Evolutionary conservation across 441 rosid species (phyloP).

Genomic region (Kokia cookei): DNA sequence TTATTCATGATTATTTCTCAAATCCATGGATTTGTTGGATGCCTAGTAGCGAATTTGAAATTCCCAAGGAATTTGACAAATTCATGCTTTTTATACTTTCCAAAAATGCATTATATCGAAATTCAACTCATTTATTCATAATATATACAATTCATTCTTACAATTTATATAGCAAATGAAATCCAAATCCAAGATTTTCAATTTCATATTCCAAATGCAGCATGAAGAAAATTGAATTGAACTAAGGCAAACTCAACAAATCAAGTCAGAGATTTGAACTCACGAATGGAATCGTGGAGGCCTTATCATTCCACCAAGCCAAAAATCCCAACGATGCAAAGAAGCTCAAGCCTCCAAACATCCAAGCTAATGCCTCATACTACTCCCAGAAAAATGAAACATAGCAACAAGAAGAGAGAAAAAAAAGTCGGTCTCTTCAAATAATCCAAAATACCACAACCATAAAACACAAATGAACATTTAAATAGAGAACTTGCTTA

Average conservation of each 20-base stretch:
- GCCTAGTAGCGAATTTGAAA: no score
- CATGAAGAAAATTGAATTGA: not conserved
- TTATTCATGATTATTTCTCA: no score
- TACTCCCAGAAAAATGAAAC: constrained; percentile 4
- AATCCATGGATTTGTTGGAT: no score
- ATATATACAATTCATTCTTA: no score
- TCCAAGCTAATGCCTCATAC: constrained; percentile 95
- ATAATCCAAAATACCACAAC: not conserved
- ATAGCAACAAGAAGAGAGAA: not conserved
- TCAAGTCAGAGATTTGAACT: constrained; percentile 16
- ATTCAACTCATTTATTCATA: no score
- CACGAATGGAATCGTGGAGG: constrained; percentile 82
- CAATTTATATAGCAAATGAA: no score
- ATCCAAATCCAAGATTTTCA: no score
- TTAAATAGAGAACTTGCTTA: constrained; percentile 1
- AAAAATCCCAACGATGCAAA: constrained; percentile 60
- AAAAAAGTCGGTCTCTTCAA: not conserved
- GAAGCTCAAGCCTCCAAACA: constrained; percentile 80
- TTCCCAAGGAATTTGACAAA: no score
- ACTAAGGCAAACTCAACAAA: not conserved
- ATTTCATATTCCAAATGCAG: no score
- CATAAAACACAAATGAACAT: not conserved
- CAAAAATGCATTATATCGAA: no score
- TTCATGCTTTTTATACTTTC: no score
- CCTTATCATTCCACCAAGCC: constrained; percentile 86